Base-by-base conservation (phyloP, 2,329 filamentous ascomycete genomes). In the Gnomoniopsis sp. region DNA sequence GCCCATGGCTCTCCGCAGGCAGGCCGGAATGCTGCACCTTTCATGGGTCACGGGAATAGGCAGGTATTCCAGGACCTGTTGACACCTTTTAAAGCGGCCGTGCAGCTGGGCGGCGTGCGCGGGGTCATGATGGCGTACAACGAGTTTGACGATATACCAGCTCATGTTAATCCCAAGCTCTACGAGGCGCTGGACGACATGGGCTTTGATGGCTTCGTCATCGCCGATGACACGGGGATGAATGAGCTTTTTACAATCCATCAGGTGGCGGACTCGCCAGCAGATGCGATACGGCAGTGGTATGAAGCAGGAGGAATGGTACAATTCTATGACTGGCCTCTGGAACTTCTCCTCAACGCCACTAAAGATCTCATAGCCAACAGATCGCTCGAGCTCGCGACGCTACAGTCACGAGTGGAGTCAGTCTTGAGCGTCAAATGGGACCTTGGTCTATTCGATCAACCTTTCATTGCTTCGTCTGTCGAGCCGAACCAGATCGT, bases 101-200 rank as follows among this genome's bases (percentile, higher is more conserved):
- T 78, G 14, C 71, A 78, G 49, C 65, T 76, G 12, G 76, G 75
- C 8, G 74, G 74, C 30, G 75, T 70, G 0, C 69, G 68, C 54
- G 76, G 75, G 1, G 72, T 77, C 6, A 75, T 78, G 74, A 78
- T 78, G 76, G 69, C 72, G 11, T 77, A 75, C 60, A 75, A 72
- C 51, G 75, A 77, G 55, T 65, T 77, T 33, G 75, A 77, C 47
- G 73, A 72, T 56, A 69, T 76, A 23, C 75, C 74, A 2, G 70
- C 71, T 12, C 71, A 74, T 41, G 70, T 77, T 0, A 69, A 73
- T 53, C 74, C 75, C 1, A 65, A 74, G 62, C 59, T 77, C 2
- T 76, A 77, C 52, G 50, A 71, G 55, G 69, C 70, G 3, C 66
- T 77, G 14, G 64, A 72, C 0, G 69, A 74, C 14, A 76, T 74